Conservation (phyloP, 805 yeast species). For the Yueomyces sp. region DNA sequence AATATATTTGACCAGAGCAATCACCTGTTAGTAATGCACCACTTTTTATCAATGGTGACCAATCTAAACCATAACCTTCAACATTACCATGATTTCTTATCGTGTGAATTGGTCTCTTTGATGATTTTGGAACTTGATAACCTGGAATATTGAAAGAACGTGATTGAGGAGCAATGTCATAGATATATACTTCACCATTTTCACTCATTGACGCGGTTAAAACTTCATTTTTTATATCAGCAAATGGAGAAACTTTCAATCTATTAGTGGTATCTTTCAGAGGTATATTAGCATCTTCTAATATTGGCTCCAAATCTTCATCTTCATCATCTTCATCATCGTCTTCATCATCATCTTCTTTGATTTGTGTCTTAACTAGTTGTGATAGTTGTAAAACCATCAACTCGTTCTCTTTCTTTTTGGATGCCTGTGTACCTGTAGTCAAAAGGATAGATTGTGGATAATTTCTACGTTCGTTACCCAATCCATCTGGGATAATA, state of each 20-base stretch:
- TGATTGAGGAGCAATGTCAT: constrained; percentile 66
- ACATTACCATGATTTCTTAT: constrained; percentile 77
- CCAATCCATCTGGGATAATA: constrained; percentile 72
- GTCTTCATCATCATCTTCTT: constrained; percentile 65
- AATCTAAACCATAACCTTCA: constrained; percentile 96
- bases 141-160: constrained; percentile 87
- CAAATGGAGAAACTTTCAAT: constrained; percentile 70
- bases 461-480: constrained; percentile 75
- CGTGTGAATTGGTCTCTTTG: constrained; percentile 73
- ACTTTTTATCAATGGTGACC: constrained; percentile 76
- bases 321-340: constrained; percentile 65
- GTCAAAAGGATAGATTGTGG: constrained; percentile 81
- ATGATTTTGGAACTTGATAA: constrained; percentile 57
- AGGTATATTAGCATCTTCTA: constrained; percentile 74
- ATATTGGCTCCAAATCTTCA: constrained; percentile 64
- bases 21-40: constrained; percentile 88
- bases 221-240: constrained; percentile 52
- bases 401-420: constrained; percentile 78
- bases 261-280: constrained; percentile 79
- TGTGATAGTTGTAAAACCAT: constrained; percentile 73
- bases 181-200: constrained; percentile 77
- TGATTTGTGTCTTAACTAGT: constrained; percentile 74
- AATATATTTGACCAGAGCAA: constrained; percentile 65
- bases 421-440: constrained; percentile 88
- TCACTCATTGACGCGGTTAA: constrained; percentile 83